phyloP scores from a whole-genome alignment of 805 yeast genomes.

The Zygotorulaspora sp. region DNA sequence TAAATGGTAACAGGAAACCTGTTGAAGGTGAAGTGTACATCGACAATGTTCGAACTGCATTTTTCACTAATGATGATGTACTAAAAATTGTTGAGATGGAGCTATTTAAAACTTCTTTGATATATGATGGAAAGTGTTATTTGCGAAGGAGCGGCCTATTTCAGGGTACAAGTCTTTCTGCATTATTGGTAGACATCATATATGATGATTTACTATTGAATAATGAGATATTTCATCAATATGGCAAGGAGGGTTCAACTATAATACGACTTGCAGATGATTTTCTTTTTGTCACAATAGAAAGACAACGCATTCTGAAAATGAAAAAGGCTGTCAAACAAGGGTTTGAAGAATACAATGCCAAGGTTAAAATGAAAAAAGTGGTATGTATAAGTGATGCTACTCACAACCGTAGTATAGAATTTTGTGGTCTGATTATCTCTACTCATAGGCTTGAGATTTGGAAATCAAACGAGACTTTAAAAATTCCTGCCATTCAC shows the following conservation, averaged over 20 bases:
- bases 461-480: slow-evolving; percentile 32
- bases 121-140: slow-evolving; percentile 37
- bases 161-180: slow-evolving; percentile 80
- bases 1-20: slow-evolving; percentile 20
- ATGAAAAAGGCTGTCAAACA: slow-evolving; percentile 30
- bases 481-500: slow-evolving; percentile 15
- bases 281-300: slow-evolving; percentile 62
- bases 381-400: slow-evolving; percentile 30
- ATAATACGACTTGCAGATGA: slow-evolving; percentile 78
- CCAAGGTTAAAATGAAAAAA: slow-evolving; percentile 40
- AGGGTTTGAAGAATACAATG: slow-evolving; percentile 44
- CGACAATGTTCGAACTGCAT: slow-evolving; percentile 35
- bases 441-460: slow-evolving; percentile 35
- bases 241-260: slow-evolving; percentile 30
- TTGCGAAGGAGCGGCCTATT: slow-evolving; percentile 66
- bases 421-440: slow-evolving; percentile 44
- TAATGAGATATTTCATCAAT: slow-evolving; percentile 27
- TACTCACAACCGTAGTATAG: slow-evolving; percentile 15
- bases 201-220: slow-evolving; percentile 55
- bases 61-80: slow-evolving; percentile 43
- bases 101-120: slow-evolving; percentile 46
- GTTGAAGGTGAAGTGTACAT: slow-evolving; percentile 21
- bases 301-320: slow-evolving; percentile 29
- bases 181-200: slow-evolving; percentile 66
- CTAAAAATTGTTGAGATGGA: slow-evolving; percentile 47